A percentile compares a stretch with the other conserved stretches of the same genome.
Evolutionary conservation across 2,329 filamentous ascomycete species (phyloP).

Genomic region (Claviceps africana): DNA sequence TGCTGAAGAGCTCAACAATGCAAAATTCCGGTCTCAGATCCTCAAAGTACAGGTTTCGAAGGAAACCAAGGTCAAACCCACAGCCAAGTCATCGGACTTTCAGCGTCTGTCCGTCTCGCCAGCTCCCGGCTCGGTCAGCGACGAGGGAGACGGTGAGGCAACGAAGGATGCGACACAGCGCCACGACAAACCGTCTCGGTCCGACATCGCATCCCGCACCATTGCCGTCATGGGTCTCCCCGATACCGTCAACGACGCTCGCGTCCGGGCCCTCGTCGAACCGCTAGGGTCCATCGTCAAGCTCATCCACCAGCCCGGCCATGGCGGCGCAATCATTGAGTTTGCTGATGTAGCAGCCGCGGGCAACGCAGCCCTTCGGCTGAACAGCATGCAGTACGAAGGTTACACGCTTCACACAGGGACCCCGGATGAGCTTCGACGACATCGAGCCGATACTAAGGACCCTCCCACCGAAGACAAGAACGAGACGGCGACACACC

Average conservation of each 20-base stretch:
- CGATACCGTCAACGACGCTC: conserved; percentile 82
- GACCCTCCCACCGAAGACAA: conserved; percentile 10
- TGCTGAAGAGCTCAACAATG: conserved; percentile 54
- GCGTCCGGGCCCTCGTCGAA: conserved; percentile 60
- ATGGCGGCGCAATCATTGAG: conserved; percentile 77
- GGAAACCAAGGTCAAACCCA: conserved; percentile 41
- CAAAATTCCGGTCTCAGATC: conserved; percentile 52
- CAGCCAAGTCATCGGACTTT: conserved; percentile 29
- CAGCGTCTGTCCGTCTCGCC: conserved; percentile 21
- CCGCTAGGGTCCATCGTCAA: conserved; percentile 58
- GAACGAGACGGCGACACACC: not conserved
- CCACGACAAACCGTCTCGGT: conserved; percentile 23
- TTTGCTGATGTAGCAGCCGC: conserved; percentile 56
- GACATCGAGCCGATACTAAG: conserved; percentile 29
- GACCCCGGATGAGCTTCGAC: conserved; percentile 38
- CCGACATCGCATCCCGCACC: conserved; percentile 50
- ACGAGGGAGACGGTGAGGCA: conserved; percentile 24
- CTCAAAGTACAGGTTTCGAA: conserved; percentile 51
- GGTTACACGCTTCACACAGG: conserved; percentile 41
- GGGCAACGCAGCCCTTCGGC: conserved; percentile 52
- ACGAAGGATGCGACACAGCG: conserved; percentile 18
- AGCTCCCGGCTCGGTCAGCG: conserved; percentile 18
- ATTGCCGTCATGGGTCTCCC: conserved; percentile 75
- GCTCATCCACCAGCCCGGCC: conserved; percentile 64
- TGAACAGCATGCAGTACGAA: conserved; percentile 42